Conservation (phyloP, 495 filamentous ascomycete genomes). For the Aspergillus leporis region DNA sequence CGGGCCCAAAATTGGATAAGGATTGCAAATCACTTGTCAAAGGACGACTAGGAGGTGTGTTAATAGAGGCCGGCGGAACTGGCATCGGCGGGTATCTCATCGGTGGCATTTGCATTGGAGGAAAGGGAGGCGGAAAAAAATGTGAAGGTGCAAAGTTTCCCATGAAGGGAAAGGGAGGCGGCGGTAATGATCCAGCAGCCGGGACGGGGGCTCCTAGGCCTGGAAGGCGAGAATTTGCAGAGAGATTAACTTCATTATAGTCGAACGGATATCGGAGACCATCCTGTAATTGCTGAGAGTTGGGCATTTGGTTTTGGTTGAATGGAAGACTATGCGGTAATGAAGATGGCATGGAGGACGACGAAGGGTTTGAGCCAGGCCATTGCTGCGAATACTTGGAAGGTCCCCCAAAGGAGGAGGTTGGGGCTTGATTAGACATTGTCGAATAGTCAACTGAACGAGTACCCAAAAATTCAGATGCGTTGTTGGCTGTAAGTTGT, state of each 20-base stretch:
- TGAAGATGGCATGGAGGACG: conserved; percentile 20
- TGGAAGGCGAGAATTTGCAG: conserved; percentile 32
- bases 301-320: conserved; percentile 17
- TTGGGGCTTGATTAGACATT: conserved; percentile 60
- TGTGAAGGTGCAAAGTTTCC: conserved; percentile 29
- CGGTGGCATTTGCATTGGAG: conserved; percentile 28
- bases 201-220: conserved; percentile 23
- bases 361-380: conserved; percentile 28
- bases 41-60: conserved; percentile 10
- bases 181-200: conserved; percentile 27
- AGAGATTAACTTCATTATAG: conserved; percentile 25
- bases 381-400: conserved; percentile 36
- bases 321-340: conserved; percentile 26
- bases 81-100: conserved; percentile 28
- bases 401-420: conserved; percentile 50
- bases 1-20: neutral
- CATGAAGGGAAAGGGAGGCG: conserved; percentile 35
- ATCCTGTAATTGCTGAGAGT: conserved; percentile 11
- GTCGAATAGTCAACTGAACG: conserved; percentile 7
- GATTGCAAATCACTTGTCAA: conserved; percentile 13
- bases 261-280: conserved; percentile 18
- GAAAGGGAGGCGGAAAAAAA: conserved; percentile 27
- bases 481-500: neutral
- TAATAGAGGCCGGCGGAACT: conserved; percentile 20
- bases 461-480: neutral